Evolutionary conservation across 306 rosid species (phyloP), one percentile per base, ranked within the genome.

Genomic region (Quercus agrifolia): DNA sequence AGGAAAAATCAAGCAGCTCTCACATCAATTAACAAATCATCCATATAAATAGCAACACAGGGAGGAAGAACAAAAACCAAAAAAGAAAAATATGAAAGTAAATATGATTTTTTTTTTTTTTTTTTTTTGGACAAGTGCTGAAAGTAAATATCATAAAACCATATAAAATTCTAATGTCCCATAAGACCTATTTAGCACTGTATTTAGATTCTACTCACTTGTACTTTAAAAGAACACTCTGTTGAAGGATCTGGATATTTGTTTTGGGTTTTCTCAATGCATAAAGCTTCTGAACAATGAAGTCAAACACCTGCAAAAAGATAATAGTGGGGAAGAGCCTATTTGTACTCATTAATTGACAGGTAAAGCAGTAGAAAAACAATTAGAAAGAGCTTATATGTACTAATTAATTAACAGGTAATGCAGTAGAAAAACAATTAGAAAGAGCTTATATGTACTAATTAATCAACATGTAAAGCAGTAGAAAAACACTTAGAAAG

Each of bases 181-280:
- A 27, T 28, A 2, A 35, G 52, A n/a, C 41, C 49, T 8, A 57
- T 55, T 15, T 38, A 75, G 77, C 61, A 83, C 23, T 17, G 54
- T 13, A 77, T 71, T 57, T 19, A 74, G 71, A 55, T 56, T 81
- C 77, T 62, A 89, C 95, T 88, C 88, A 94, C 99, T 90, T 95
- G 93, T 95, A 95, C 86, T 95, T 95, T 79, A 95, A 90, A 70
- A 92, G 96, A 85, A 95, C 93, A 87, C 83, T 95, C 78, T 95
- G 99, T 79, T 95, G 99, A 90, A 95, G 99, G 71, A 95, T 95
- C 88, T 95, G 99, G 82, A 95, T 90, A 85, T 95, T 95, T 71
- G 99, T 95, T 90, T 95, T 95, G 55, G 99, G 98, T 82, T 95
- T 95, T 87, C 99, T 90, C 84, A 95, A 54, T 41, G 99, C 97